Percentiles rank a stretch among this genome's conserved stretches.
phyloP scores from a whole-genome alignment of 306 rosid species.

The Vachellia pachyceras region DNA sequence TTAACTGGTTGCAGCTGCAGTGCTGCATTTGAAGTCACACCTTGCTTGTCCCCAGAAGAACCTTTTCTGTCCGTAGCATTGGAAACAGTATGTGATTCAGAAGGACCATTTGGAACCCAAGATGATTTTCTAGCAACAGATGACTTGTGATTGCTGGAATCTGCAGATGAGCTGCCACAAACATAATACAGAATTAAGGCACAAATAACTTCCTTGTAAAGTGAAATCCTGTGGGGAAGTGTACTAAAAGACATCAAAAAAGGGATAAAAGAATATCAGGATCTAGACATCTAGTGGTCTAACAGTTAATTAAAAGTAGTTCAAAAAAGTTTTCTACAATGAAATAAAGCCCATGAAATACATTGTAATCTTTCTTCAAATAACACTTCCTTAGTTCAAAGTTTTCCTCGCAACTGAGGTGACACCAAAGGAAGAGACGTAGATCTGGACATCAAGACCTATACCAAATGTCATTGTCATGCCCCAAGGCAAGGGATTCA shows the following conservation, averaged over 20 bases:
- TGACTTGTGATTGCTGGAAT: slow-evolving; percentile 57
- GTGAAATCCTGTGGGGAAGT: neutral
- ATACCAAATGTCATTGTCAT: neutral
- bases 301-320: slow-evolving; percentile 10
- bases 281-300: slow-evolving; percentile 23
- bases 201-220: slow-evolving; percentile 21
- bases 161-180: slow-evolving; percentile 58
- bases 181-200: slow-evolving; percentile 16
- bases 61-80: slow-evolving; percentile 49
- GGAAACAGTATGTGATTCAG: slow-evolving; percentile 55
- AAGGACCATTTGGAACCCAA: slow-evolving; percentile 55
- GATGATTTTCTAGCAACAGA: slow-evolving; percentile 58
- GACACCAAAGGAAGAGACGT: neutral
- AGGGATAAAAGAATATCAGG: neutral
- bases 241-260: neutral
- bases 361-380: neutral
- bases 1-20: slow-evolving; percentile 56
- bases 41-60: slow-evolving; percentile 57
- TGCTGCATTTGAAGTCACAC: slow-evolving; percentile 43
- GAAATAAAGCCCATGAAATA: slow-evolving; percentile 2
- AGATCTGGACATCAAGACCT: neutral
- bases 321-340: slow-evolving; percentile 13
- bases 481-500: neutral
- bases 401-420: neutral
- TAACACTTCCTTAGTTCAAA: neutral